Evolutionary conservation across 768 basidiomycete species (phyloP).

Genomic region (Sporobolomyces phaffii): DNA sequence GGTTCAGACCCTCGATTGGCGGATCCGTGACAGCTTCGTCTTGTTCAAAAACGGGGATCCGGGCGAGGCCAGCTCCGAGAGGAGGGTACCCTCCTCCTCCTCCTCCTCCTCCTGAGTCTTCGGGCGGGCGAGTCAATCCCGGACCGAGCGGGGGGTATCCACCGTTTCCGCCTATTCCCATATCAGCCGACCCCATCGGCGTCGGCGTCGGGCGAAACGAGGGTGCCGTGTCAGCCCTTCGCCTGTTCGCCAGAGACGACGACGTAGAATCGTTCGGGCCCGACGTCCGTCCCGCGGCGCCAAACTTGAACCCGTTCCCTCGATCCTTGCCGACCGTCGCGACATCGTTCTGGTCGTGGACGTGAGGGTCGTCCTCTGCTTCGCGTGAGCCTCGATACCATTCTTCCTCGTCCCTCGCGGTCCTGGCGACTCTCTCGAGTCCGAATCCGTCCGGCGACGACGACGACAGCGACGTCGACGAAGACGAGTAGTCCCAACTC

Average conservation of each 20-base stretch:
- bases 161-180: not conserved
- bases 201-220: not conserved
- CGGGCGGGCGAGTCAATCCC: not conserved
- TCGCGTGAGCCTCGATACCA: too few relatives aligned
- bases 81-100: not conserved
- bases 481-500: not conserved
- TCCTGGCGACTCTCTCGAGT: too few relatives aligned
- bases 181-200: too few relatives aligned
- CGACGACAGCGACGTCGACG: too few relatives aligned
- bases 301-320: conserved; percentile 7
- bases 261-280: too few relatives aligned
- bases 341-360: not conserved
- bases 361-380: too few relatives aligned
- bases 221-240: not conserved
- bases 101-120: not conserved
- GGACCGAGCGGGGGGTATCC: not conserved
- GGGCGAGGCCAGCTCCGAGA: not conserved
- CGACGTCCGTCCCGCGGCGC: too few relatives aligned
- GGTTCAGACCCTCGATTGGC: conserved; percentile 1
- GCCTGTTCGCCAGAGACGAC: not conserved
- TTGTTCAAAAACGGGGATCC: too few relatives aligned
- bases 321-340: too few relatives aligned
- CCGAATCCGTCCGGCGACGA: too few relatives aligned
- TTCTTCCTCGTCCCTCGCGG: too few relatives aligned
- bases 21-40: too few relatives aligned